These are phyloP conservation scores for Thielaviopsis ethacetica DNA, from an alignment of 2,329 filamentous ascomycete genomes.

Conservation along the genomic window DNA sequence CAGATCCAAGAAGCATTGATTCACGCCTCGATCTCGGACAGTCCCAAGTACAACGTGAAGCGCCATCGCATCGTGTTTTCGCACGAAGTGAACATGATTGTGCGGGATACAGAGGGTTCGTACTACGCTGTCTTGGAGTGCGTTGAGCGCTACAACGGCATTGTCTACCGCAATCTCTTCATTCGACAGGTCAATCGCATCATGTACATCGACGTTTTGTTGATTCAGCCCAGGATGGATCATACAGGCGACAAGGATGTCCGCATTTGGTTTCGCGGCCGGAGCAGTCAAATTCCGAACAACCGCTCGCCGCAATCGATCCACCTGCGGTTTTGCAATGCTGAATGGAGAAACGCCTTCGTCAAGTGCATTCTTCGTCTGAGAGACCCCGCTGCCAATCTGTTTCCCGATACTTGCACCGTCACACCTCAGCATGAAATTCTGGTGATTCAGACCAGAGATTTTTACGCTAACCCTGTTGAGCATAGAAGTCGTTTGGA, in stretches of 20 bases:
- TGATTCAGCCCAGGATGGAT: background rate
- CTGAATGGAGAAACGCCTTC: background rate
- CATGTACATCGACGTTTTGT: conserved; percentile 5
- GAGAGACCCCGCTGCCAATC: background rate
- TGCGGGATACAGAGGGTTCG: background rate
- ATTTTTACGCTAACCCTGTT: background rate
- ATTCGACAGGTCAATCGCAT: conserved; percentile 4
- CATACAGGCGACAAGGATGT: background rate
- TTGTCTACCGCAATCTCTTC: background rate
- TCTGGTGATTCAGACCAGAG: background rate
- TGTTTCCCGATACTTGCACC: background rate
- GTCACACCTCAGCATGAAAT: background rate
- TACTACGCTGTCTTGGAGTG: conserved; percentile 5
- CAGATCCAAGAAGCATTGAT: background rate
- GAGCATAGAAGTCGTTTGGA: background rate
- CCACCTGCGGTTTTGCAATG: background rate
- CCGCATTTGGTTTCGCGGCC: background rate
- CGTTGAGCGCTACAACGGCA: conserved; percentile 2
- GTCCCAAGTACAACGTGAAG: background rate
- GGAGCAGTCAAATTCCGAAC: background rate
- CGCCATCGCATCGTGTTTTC: conserved; percentile 6
- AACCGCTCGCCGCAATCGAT: background rate
- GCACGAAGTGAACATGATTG: background rate
- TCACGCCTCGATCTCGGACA: background rate
- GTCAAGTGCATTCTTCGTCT: background rate